These are phyloP conservation scores for Barbarea vulgaris DNA, from an alignment of 345 rosid species.

Conservation along the genomic window DNA sequence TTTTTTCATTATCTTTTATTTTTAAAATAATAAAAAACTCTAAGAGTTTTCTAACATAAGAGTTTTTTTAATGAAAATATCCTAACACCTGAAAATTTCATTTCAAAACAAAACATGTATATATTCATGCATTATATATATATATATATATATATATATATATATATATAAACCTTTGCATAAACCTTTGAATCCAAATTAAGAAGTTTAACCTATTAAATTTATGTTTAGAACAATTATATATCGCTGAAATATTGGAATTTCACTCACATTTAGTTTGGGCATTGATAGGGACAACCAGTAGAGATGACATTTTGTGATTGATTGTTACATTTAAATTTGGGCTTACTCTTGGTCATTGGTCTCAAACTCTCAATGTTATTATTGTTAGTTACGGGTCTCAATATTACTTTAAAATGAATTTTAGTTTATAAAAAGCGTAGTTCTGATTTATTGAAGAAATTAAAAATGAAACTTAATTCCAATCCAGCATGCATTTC, in stretches of 20 bases:
- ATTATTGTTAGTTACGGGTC: not conserved
- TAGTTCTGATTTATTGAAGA: not conserved
- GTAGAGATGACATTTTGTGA: too few species aligned
- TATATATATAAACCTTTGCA: too few species aligned
- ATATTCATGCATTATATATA: too few species aligned
- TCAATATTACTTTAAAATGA: not conserved
- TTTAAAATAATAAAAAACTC: too few species aligned
- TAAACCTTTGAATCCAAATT: not conserved
- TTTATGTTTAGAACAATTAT: not conserved
- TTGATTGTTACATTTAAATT: too few species aligned
- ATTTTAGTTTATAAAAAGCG: not conserved
- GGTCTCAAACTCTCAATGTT: not conserved
- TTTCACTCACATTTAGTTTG: not conserved
- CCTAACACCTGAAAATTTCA: not conserved
- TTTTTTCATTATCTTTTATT: too few species aligned
- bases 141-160: too few species aligned
- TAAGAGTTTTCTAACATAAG: too few species aligned
- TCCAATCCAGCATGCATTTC: conserved; percentile 25
- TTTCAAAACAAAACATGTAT: not conserved
- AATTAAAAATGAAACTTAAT: conserved; percentile 17
- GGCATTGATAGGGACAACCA: too few species aligned
- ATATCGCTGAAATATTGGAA: not conserved
- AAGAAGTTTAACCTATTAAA: not conserved
- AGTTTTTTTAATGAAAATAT: too few species aligned
- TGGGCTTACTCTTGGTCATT: not conserved